phyloP scores from a whole-genome alignment of 2,329 filamentous ascomycete genomes.

The Clonostachys sp. region DNA sequence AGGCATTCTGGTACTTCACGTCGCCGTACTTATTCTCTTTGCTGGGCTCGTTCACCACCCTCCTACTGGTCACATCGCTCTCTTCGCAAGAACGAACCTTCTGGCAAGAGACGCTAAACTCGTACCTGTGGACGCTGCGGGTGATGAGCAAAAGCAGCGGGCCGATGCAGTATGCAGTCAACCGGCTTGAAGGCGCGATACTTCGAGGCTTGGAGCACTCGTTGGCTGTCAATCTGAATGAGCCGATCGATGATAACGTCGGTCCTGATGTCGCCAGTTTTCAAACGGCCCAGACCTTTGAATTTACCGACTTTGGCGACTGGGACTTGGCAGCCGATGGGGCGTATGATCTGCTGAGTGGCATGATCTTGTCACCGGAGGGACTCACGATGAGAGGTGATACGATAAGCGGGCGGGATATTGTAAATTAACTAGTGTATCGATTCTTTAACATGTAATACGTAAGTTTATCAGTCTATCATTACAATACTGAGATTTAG shows the following conservation, averaged over 20 bases:
- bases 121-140: constrained; percentile 24
- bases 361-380: constrained; percentile 13
- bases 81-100: constrained; percentile 21
- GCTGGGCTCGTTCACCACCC: constrained; percentile 29
- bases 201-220: constrained; percentile 28
- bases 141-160: constrained; percentile 27
- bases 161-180: constrained; percentile 28
- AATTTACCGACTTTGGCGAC: constrained; percentile 24
- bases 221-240: constrained; percentile 23
- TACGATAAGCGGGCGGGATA: no score
- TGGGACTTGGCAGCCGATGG: constrained; percentile 22
- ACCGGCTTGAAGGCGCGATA: constrained; percentile 28
- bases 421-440: no score
- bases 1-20: constrained; percentile 32
- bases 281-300: constrained; percentile 16
- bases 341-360: constrained; percentile 20
- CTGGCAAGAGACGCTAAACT: constrained; percentile 25
- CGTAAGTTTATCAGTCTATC: no score
- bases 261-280: constrained; percentile 18
- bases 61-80: constrained; percentile 25
- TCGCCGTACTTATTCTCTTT: constrained; percentile 32
- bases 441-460: no score
- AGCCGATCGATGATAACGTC: constrained; percentile 20
- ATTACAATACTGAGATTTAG: no score
- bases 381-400: no score